A percentile compares a stretch with the other conserved stretches of the same genome.
phyloP scores from a whole-genome alignment of 345 rosid genomes.

The Arabidopsis suecica region DNA sequence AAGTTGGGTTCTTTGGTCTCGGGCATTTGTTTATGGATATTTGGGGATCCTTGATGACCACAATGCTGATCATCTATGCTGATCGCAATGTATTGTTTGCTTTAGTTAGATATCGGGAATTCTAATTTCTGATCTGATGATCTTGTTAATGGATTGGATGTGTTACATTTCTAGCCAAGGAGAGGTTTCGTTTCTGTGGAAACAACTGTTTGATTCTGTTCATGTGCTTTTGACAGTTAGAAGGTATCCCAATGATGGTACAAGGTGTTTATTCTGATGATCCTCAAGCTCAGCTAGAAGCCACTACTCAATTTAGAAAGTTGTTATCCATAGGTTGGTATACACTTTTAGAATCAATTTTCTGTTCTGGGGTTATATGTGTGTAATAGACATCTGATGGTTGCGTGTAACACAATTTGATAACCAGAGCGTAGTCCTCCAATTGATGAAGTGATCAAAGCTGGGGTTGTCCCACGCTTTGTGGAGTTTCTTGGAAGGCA shows the following conservation, averaged over 20 bases:
- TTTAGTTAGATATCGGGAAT: background rate
- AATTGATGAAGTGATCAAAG: slow-evolving; percentile 84
- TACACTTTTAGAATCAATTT: slow-evolving; percentile 2
- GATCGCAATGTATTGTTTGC: slow-evolving; percentile 1
- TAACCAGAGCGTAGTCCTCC: slow-evolving; percentile 84
- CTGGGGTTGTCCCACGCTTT: slow-evolving; percentile 76
- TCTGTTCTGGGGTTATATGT: background rate
- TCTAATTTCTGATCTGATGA: background rate
- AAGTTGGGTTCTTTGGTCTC: background rate
- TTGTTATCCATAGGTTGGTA: slow-evolving; percentile 71
- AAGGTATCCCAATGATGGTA: slow-evolving; percentile 73
- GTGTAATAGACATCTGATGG: slow-evolving; percentile 24
- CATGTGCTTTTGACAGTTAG: slow-evolving; percentile 59
- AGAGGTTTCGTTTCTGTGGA: slow-evolving; percentile 11
- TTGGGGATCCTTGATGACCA: slow-evolving; percentile 4
- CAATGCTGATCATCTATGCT: slow-evolving; percentile 21
- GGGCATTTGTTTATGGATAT: background rate
- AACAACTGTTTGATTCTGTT: slow-evolving; percentile 33
- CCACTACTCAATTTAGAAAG: slow-evolving; percentile 83
- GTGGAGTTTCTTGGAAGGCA: slow-evolving; percentile 83
- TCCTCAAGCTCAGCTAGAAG: slow-evolving; percentile 67
- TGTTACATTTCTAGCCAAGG: background rate
- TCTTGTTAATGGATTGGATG: slow-evolving; percentile 21
- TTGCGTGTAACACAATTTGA: slow-evolving; percentile 22
- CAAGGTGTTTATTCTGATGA: slow-evolving; percentile 78